Conservation (phyloP, 1,284 basidiomycete species). For the Schizophyllum amplum region DNA sequence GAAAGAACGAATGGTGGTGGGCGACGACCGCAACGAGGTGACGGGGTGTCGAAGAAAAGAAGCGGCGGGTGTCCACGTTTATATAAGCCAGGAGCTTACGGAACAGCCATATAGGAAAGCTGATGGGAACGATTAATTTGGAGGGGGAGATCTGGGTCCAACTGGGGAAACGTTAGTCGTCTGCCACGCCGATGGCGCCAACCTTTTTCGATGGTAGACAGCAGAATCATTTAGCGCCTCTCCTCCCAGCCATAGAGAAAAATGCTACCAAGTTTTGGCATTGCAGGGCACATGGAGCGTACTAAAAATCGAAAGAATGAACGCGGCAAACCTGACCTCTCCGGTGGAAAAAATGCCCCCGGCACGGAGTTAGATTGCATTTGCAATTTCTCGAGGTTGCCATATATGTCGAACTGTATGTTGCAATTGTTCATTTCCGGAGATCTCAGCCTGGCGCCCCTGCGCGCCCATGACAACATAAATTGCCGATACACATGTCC, state of each 20-base stretch:
- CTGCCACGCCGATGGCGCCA: background rate
- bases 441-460: background rate
- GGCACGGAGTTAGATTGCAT: background rate
- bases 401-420: background rate
- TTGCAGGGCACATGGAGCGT: too few relatives aligned
- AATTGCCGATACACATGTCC: background rate
- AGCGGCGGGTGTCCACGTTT: background rate
- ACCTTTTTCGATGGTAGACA: background rate
- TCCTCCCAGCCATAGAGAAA: background rate
- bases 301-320: too few relatives aligned
- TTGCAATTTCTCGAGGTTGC: background rate
- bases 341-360: background rate
- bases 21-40: background rate
- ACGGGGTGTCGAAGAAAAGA: background rate
- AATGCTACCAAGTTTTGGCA: too few relatives aligned
- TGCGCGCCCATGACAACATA: background rate
- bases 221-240: background rate
- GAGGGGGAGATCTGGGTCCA: background rate
- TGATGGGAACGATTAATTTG: background rate
- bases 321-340: background rate
- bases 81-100: background rate
- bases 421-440: background rate
- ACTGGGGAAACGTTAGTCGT: background rate
- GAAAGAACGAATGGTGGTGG: slow-evolving; percentile 11
- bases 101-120: background rate